Conservation (phyloP, 345 rosid species). For the Populus tremula region DNA sequence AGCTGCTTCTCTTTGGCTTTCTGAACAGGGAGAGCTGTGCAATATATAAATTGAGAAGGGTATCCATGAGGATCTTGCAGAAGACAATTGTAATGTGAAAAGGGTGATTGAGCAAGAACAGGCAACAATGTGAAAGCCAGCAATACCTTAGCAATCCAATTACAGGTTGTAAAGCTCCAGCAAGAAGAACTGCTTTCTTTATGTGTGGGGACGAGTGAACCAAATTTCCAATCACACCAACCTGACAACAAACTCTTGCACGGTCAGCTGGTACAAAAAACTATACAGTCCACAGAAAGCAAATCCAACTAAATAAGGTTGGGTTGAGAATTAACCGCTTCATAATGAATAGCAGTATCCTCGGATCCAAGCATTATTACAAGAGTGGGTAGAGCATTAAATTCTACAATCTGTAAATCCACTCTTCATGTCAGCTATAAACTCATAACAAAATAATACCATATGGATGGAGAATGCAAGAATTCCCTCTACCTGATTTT, state of each 20-base stretch:
- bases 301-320: not conserved
- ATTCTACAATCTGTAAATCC: constrained; percentile 60
- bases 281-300: constrained; percentile 4
- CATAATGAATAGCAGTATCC: constrained; percentile 58
- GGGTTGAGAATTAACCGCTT: constrained; percentile 52
- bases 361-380: constrained; percentile 63
- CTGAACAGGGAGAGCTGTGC: constrained; percentile 61
- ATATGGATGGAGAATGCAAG: not conserved
- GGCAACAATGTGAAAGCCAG: not conserved
- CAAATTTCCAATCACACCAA: constrained; percentile 73
- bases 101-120: not conserved
- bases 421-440: constrained; percentile 13
- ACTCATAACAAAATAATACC: not conserved
- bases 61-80: not conserved
- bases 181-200: constrained; percentile 63
- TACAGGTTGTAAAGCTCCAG: constrained; percentile 84
- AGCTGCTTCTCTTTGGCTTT: constrained; percentile 80
- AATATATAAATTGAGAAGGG: not conserved
- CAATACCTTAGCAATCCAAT: constrained; percentile 63
- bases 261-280: constrained; percentile 19
- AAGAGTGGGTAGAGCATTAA: constrained; percentile 63
- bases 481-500: constrained; percentile 45
- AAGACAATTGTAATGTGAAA: not conserved
- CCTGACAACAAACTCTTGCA: constrained; percentile 30
- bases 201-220: constrained; percentile 75